Evolutionary conservation across 352 stramenopile species (phyloP).

Genomic region (Thraustotheca clavata): DNA sequence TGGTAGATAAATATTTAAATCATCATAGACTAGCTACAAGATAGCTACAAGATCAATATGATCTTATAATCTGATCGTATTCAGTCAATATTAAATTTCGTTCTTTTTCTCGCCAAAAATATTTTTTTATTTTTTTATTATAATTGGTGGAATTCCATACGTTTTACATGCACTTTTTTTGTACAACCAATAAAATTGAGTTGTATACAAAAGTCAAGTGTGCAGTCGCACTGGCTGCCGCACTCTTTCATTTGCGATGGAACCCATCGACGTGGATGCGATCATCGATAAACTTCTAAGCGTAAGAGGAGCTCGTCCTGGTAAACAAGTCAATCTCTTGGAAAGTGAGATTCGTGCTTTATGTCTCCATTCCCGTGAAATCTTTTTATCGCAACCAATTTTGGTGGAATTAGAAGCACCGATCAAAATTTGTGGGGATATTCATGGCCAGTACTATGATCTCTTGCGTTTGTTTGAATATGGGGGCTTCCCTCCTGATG

Average conservation of each 20-base stretch:
- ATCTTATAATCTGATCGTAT: too few species aligned
- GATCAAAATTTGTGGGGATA: conserved; percentile 96
- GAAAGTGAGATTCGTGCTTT: conserved; percentile 96
- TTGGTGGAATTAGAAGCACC: conserved; percentile 91
- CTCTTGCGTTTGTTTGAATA: conserved; percentile 94
- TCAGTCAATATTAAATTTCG: too few species aligned
- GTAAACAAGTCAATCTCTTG: conserved; percentile 81
- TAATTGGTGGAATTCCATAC: too few species aligned
- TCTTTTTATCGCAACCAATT: conserved; percentile 92
- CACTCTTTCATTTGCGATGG: conserved; percentile 48
- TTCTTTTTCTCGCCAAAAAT: too few species aligned
- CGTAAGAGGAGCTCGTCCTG: conserved; percentile 78
- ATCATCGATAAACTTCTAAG: conserved; percentile 89
- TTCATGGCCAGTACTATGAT: conserved; percentile 98
- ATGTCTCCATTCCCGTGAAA: conserved; percentile 94
- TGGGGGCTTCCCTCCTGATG: conserved; percentile 80
- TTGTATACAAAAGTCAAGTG: too few species aligned
- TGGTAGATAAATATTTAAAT: too few species aligned
- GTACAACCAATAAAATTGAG: too few species aligned
- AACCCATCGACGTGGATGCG: conserved; percentile 74
- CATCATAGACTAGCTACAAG: too few species aligned
- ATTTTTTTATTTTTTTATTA: too few species aligned
- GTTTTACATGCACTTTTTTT: too few species aligned
- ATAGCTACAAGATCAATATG: too few species aligned
- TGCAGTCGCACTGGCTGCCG: too few species aligned